Conservation (phyloP, 192 early-diverging fungal genomes). For the Spizellomyces sp. region DNA sequence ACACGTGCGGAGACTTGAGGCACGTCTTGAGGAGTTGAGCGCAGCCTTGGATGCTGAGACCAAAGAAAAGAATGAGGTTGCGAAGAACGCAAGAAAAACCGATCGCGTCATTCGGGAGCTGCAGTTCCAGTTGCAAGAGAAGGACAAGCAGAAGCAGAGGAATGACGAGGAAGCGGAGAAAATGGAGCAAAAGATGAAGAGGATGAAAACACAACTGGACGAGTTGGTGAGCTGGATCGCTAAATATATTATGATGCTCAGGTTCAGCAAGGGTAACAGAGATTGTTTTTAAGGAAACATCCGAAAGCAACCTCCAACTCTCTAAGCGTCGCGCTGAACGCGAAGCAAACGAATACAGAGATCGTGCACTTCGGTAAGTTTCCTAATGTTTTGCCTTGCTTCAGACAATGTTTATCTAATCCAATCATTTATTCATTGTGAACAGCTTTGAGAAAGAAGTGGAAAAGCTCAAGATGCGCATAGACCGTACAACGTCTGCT, state of each 20-base stretch:
- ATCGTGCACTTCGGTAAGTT: constrained; percentile 48
- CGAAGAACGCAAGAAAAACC: constrained; percentile 59
- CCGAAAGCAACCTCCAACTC: constrained; percentile 60
- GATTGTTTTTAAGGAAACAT: constrained; percentile 45
- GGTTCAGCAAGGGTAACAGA: not conserved
- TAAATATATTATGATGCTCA: not conserved
- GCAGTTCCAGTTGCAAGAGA: constrained; percentile 82
- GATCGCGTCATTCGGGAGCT: constrained; percentile 83
- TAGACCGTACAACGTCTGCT: constrained; percentile 16
- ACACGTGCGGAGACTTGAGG: constrained; percentile 59
- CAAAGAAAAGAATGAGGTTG: constrained; percentile 64
- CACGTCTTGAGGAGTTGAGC: constrained; percentile 63
- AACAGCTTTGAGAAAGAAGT: constrained; percentile 58
- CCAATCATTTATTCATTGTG: not conserved
- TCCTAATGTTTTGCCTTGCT: not conserved
- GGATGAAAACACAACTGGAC: constrained; percentile 65
- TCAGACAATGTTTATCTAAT: not conserved
- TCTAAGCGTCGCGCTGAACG: constrained; percentile 73
- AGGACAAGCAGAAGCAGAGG: constrained; percentile 70
- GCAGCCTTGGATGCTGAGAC: constrained; percentile 61
- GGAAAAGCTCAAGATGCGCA: constrained; percentile 47
- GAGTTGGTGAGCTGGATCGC: constrained; percentile 50
- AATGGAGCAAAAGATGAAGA: constrained; percentile 67
- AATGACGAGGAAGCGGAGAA: constrained; percentile 72
- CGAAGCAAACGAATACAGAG: constrained; percentile 63